phyloP scores from a whole-genome alignment of 371 early-diverging fungal genomes.

The Lichtheimia ramosa region DNA sequence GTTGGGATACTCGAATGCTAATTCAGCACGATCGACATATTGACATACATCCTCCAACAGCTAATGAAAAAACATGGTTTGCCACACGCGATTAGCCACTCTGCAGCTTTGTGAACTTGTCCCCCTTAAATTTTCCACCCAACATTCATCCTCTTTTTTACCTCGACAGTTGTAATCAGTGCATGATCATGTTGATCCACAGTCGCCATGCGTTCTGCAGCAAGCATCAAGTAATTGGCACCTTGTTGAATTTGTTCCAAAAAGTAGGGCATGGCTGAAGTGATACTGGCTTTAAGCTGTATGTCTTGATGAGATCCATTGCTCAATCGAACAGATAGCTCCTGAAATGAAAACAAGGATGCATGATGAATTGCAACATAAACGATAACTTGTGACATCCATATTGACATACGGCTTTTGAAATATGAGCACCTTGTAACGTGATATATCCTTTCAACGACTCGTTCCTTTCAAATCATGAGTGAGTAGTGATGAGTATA shows the following conservation, averaged over 20 bases:
- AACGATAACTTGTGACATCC: not conserved
- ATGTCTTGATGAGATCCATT: conserved; percentile 29
- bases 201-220: conserved; percentile 14
- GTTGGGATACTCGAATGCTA: conserved; percentile 43
- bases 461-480: conserved; percentile 40
- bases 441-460: conserved; percentile 42
- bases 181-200: not conserved
- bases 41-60: conserved; percentile 35
- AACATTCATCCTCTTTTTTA: too few relatives aligned
- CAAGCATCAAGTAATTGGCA: conserved; percentile 33
- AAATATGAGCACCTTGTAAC: conserved; percentile 31
- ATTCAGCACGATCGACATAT: conserved; percentile 33
- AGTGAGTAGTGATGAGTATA: too few relatives aligned
- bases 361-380: not conserved
- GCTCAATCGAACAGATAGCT: conserved; percentile 33
- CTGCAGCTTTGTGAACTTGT: too few relatives aligned
- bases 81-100: too few relatives aligned
- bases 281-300: conserved; percentile 29
- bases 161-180: not conserved
- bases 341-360: conserved; percentile 19
- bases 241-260: conserved; percentile 47
- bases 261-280: conserved; percentile 29
- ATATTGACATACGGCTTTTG: conserved; percentile 33
- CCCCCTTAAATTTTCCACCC: too few relatives aligned
- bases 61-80: conserved; percentile 13